Conservation (phyloP, 306 rosid species). For the Quercus ilex region DNA sequence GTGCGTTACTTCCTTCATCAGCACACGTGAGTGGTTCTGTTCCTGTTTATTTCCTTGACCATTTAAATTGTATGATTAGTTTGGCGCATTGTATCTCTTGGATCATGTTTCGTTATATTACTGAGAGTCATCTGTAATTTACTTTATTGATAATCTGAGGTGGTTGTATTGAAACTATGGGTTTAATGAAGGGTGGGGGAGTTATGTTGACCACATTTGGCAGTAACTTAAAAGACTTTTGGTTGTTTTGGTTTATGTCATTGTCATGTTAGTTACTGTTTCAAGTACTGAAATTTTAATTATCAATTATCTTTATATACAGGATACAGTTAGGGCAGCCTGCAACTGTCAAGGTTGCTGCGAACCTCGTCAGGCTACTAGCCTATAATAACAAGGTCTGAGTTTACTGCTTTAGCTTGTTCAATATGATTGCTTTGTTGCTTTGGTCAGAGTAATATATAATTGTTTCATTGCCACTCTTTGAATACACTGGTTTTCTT, state of each 20-base stretch:
- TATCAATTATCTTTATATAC: slow-evolving; percentile 19
- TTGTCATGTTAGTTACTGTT: not conserved
- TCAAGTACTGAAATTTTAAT: slow-evolving; percentile 1
- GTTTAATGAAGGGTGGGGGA: not conserved
- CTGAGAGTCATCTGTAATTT: not conserved
- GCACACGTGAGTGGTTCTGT: slow-evolving; percentile 64
- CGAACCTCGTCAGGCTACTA: slow-evolving; percentile 86
- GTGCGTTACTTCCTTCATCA: slow-evolving; percentile 92
- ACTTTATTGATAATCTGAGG: not conserved
- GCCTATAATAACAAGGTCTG: slow-evolving; percentile 89
- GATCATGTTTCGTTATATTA: not conserved
- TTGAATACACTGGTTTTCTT: slow-evolving; percentile 12
- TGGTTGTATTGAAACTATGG: not conserved
- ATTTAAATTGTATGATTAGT: not conserved
- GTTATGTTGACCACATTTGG: not conserved
- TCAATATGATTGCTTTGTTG: not conserved
- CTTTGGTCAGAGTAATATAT: not conserved
- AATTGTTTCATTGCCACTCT: not conserved
- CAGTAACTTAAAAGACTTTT: not conserved
- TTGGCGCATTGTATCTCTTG: not conserved
- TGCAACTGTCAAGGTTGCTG: slow-evolving; percentile 91
- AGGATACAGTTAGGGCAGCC: slow-evolving; percentile 97
- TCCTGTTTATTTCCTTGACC: not conserved
- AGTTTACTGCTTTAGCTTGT: slow-evolving; percentile 4
- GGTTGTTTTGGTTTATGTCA: not conserved